These are phyloP conservation scores for Coffea humblotiana DNA, from an alignment of 305 asterid genomes.

Conservation along the genomic window DNA sequence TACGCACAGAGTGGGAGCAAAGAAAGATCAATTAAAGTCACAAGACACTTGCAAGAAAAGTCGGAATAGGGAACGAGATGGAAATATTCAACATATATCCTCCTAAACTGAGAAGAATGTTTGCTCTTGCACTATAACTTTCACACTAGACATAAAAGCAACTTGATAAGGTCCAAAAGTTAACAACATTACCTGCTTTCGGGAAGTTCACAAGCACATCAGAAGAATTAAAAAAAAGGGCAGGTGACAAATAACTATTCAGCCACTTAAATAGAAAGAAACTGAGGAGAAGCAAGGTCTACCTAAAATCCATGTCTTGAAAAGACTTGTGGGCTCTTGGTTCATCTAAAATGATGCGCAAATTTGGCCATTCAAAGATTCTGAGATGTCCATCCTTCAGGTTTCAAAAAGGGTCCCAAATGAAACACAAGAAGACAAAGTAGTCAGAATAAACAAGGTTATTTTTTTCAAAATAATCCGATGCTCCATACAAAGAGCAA, in stretches of 20 bases:
- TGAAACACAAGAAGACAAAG: constrained; percentile 11
- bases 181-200: neutral
- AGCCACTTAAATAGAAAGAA: neutral
- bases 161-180: neutral
- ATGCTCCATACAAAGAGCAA: constrained; percentile 12
- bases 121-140: neutral
- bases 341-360: constrained; percentile 68
- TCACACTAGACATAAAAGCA: neutral
- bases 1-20: no score
- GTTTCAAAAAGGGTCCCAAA: constrained; percentile 19
- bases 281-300: constrained; percentile 16
- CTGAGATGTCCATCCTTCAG: constrained; percentile 87
- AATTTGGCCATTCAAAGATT: constrained; percentile 86
- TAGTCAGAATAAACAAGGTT: constrained; percentile 6
- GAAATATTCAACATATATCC: neutral
- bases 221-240: neutral
- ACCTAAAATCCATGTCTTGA: constrained; percentile 96
- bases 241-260: neutral
- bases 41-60: neutral
- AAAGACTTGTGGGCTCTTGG: constrained; percentile 94
- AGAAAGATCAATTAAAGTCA: neutral
- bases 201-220: neutral
- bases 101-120: constrained; percentile 1
- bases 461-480: constrained; percentile 12
- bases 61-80: neutral